Base-by-base conservation (phyloP, 768 basidiomycete species). In the Baorangia bicolor region DNA sequence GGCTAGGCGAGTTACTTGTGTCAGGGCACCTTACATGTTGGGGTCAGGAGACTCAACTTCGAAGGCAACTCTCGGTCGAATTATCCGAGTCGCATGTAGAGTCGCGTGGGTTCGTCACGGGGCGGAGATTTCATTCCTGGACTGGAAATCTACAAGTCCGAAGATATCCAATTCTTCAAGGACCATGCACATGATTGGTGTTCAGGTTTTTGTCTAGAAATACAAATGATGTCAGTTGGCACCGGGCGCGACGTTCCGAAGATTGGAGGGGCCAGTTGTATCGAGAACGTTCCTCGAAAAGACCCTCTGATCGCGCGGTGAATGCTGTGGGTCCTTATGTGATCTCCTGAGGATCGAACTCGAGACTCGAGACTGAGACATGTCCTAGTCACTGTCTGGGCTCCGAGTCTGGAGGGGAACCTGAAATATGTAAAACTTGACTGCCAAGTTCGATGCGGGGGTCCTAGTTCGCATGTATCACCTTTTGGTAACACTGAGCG, bases 21-120 rank as follows among this genome's bases (percentile, higher is more conserved):
- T 54, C 53, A 50, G 45, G 18, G 16, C 14, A 3, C 33, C 39
- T 55, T 53, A 58, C 49, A 57, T 28, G 40, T 40, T 27, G 49
- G 18, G 33, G 14, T 25, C 46, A 40, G 51, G 34, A 55, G 49
- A 40, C 48, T 21, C 20, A 12, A 18, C 31, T 28, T 21, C 33
- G 9, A 28, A 30, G 54, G 30, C 12, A 37, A 56, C 20, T 20
- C 30, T 16, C 28, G 33, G 21, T 21, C 39, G 10, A 41, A 16
- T 27, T 23, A 25, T 43, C n/a, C n/a, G n/a, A n/a, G n/a, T n/a
- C n/a, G 45, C 25, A 20, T 25, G 34, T 30, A 34, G 27, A 41
- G 51, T 27, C 6, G 27, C 40, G 49, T 55, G 27, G 20, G 20
- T n/a, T 8, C 51, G 27, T 30, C 23, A 38, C 14, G 28, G 25